Evolutionary conservation across 805 yeast species (phyloP).

Genomic region (Priceomyces haplophilus): DNA sequence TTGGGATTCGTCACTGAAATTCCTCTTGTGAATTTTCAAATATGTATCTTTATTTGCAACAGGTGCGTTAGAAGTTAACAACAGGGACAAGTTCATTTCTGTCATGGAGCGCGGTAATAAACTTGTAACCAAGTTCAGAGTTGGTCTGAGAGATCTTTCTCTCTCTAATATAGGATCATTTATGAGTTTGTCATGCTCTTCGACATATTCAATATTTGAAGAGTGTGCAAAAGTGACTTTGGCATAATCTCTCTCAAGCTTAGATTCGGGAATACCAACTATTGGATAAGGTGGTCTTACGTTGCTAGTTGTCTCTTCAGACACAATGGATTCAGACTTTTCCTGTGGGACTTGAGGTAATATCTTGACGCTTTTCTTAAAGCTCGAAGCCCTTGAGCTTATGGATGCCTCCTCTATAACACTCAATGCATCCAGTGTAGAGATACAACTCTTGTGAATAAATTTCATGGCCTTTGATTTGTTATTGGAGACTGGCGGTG

Average conservation of each 20-base stretch:
- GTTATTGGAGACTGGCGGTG: conserved; percentile 26
- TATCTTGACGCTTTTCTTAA: conserved; percentile 9
- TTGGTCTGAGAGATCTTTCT: conserved; percentile 2
- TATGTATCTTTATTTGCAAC: conserved; percentile 4
- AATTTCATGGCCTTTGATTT: conserved; percentile 26
- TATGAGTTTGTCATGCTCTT: neutral
- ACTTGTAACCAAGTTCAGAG: conserved; percentile 1
- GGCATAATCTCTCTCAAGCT: neutral
- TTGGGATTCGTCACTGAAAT: conserved; percentile 37
- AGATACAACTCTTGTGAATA: conserved; percentile 14
- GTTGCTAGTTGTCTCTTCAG: neutral
- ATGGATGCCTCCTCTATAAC: conserved; percentile 40
- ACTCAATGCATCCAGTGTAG: conserved; percentile 37
- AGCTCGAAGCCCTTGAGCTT: conserved; percentile 30
- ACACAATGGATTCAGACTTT: neutral
- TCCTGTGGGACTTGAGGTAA: neutral
- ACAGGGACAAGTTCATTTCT: conserved; percentile 12
- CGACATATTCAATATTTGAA: neutral
- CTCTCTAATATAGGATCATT: conserved; percentile 2
- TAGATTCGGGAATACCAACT: neutral
- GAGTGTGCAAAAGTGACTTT: conserved; percentile 4
- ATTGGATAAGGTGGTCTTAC: neutral
- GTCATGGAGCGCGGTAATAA: conserved; percentile 9
- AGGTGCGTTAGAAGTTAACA: conserved; percentile 12
- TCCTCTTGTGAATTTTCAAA: conserved; percentile 21